Evolutionary conservation across 331 rosid genomes (phyloP).

Genomic region (Pyrus hybrid): DNA sequence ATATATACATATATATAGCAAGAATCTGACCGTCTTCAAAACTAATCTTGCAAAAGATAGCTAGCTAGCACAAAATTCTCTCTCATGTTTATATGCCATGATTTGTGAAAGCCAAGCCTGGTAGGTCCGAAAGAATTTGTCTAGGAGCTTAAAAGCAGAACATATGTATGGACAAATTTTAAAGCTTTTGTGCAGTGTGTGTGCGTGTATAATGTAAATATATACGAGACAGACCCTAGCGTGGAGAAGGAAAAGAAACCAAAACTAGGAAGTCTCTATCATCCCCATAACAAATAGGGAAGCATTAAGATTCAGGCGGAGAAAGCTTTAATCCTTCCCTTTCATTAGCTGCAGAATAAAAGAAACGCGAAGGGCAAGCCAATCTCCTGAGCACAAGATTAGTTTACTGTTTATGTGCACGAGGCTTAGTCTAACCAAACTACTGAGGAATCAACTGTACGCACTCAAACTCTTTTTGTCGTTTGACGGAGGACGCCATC

Average conservation of each 20-base stretch:
- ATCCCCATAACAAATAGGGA: background rate
- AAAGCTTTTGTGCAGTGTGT: background rate
- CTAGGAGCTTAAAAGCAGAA: background rate
- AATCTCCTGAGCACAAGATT: background rate
- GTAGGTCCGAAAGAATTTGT: background rate
- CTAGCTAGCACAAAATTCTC: too few relatives aligned
- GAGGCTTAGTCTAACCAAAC: background rate
- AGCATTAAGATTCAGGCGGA: background rate
- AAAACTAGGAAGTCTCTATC: background rate
- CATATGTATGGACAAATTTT: background rate
- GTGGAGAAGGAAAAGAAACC: constrained; percentile 3
- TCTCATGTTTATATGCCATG: background rate
- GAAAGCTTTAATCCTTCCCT: background rate
- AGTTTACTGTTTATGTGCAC: background rate
- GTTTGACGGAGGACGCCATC: background rate
- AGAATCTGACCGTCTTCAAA: too few relatives aligned
- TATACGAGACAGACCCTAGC: background rate
- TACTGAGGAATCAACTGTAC: background rate
- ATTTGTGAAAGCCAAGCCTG: background rate
- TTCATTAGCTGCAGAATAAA: background rate
- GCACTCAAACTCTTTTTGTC: background rate
- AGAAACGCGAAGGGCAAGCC: background rate
- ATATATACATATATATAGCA: too few relatives aligned
- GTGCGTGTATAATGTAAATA: too few relatives aligned
- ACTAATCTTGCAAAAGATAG: too few relatives aligned